Conservation (phyloP, 768 basidiomycete species). For the Boletus barrowsii region DNA sequence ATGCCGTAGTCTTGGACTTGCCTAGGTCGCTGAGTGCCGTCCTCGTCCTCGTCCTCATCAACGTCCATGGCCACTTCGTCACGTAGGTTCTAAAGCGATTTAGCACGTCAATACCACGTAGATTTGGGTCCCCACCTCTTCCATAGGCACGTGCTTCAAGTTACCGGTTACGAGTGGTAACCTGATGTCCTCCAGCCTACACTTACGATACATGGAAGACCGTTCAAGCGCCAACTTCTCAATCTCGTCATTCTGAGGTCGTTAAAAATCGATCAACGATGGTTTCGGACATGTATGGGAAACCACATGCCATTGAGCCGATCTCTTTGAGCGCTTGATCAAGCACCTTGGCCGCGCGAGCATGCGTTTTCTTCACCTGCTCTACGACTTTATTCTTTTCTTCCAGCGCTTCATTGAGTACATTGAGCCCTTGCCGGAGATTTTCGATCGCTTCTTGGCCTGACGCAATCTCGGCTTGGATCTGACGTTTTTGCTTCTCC, state of each 20-base stretch:
- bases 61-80: conserved; percentile 91
- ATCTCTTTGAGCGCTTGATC: conserved; percentile 93
- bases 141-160: conserved; percentile 87
- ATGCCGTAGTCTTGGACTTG: conserved; percentile 81
- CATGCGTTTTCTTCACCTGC: conserved; percentile 65
- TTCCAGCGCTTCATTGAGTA: conserved; percentile 61
- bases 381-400: conserved; percentile 74
- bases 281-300: conserved; percentile 12
- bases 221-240: conserved; percentile 84
- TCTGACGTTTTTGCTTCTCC: conserved; percentile 49
- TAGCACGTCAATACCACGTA: conserved; percentile 1
- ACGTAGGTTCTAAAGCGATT: conserved; percentile 58
- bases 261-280: conserved; percentile 2
- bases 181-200: conserved; percentile 88
- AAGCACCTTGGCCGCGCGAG: conserved; percentile 68
- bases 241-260: conserved; percentile 77
- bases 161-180: conserved; percentile 75
- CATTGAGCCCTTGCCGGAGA: conserved; percentile 60
- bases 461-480: conserved; percentile 57
- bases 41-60: conserved; percentile 86
- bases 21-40: conserved; percentile 70
- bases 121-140: conserved; percentile 62
- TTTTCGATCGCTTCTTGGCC: conserved; percentile 53
- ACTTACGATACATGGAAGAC: conserved; percentile 84
- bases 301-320: conserved; percentile 57